Percentiles rank a stretch among this genome's conserved stretches.
Evolutionary conservation across 305 asterid genomes (phyloP).

Genomic region (Fraxinus ornus): DNA sequence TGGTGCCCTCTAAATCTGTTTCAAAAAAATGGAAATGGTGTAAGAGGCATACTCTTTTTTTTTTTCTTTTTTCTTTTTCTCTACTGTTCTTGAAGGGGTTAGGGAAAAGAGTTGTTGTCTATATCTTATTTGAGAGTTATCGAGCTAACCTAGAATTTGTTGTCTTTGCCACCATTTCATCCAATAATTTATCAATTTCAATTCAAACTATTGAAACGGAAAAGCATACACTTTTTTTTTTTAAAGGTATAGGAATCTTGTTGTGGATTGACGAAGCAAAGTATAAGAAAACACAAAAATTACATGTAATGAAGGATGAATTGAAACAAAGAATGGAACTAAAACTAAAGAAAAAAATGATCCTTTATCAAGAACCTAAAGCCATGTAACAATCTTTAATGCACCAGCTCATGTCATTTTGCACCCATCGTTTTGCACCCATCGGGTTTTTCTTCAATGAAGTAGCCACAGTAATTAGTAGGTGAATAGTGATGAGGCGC

Average conservation of each 20-base stretch:
- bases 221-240: not conserved
- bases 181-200: not conserved
- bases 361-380: not conserved
- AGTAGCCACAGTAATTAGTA: not conserved
- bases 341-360: not conserved
- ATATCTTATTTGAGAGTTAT: not conserved
- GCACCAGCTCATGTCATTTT: not conserved
- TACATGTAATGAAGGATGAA: not conserved
- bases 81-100: not conserved
- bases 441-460: not conserved
- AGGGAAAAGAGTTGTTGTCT: too few relatives aligned
- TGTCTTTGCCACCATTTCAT: not conserved
- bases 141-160: not conserved
- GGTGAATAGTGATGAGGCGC: not conserved
- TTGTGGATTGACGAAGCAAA: not conserved
- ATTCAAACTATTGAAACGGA: not conserved
- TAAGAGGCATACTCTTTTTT: not conserved
- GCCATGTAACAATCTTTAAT: not conserved
- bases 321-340: not conserved
- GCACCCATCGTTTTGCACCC: too few relatives aligned
- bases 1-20: not conserved
- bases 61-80: too few relatives aligned
- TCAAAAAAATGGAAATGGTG: not conserved
- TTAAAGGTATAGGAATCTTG: not conserved
- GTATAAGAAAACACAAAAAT: not conserved